A percentile compares a stretch with the other conserved stretches of the same genome.
phyloP scores from a whole-genome alignment of 2,329 filamentous ascomycete genomes.

The Tolypocladium amazonense region DNA sequence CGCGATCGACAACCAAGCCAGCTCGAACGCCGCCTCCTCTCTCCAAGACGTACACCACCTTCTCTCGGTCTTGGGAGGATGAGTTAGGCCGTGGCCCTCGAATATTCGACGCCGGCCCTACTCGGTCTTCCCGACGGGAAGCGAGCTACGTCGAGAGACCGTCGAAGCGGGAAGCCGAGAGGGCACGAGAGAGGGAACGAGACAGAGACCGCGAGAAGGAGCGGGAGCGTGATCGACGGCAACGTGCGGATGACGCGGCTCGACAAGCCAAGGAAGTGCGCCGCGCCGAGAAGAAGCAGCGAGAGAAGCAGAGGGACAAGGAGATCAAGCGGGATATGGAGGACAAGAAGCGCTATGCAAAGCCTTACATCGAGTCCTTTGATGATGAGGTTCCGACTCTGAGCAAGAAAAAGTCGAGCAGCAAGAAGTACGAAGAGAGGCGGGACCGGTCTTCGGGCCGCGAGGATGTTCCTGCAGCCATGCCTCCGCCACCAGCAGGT shows the following conservation, averaged over 20 bases:
- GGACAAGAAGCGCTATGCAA: slow-evolving; percentile 24
- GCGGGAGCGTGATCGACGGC: slow-evolving; percentile 11
- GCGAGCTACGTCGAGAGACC: slow-evolving; percentile 36
- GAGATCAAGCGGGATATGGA: slow-evolving; percentile 25
- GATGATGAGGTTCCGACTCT: slow-evolving; percentile 16
- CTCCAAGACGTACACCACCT: slow-evolving; percentile 21
- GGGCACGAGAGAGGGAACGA: slow-evolving; percentile 17
- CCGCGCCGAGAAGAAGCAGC: slow-evolving; percentile 21
- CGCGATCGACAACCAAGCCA: neutral
- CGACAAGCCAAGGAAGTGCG: slow-evolving; percentile 21
- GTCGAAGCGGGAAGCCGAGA: slow-evolving; percentile 31
- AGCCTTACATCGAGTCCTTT: slow-evolving; percentile 23
- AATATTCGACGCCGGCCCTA: slow-evolving; percentile 29
- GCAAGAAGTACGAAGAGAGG: slow-evolving; percentile 27
- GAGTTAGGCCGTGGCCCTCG: slow-evolving; percentile 26
- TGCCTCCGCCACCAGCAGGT: slow-evolving; percentile 9
- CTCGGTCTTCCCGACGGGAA: slow-evolving; percentile 31
- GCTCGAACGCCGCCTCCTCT: slow-evolving; percentile 11
- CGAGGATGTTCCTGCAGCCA: slow-evolving; percentile 17
- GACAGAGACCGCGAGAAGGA: slow-evolving; percentile 8
- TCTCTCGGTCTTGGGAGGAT: slow-evolving; percentile 36
- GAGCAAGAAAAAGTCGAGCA: slow-evolving; percentile 27
- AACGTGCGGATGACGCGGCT: slow-evolving; percentile 10
- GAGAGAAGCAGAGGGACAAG: slow-evolving; percentile 26
- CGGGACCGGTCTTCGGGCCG: slow-evolving; percentile 22